Evolutionary conservation across 2,329 filamentous ascomycete species (phyloP).

Genomic region (Zymoseptoria ardabiliae): DNA sequence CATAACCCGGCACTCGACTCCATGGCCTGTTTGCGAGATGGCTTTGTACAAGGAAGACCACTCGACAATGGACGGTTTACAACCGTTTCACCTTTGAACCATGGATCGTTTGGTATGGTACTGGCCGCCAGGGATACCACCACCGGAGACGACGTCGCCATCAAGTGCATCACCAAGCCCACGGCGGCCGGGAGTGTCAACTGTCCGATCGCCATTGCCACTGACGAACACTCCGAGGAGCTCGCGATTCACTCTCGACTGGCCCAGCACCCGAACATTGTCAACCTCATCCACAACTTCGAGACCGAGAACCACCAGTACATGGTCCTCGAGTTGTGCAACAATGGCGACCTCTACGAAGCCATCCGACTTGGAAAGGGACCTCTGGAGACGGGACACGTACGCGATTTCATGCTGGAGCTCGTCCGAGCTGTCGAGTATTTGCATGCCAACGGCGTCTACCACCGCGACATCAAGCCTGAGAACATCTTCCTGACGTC

Average conservation of each 20-base stretch:
- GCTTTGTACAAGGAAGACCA: constrained; percentile 70
- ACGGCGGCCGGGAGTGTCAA: constrained; percentile 46
- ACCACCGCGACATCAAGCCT: constrained; percentile 97
- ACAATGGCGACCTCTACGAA: constrained; percentile 93
- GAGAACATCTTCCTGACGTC: constrained; percentile 96
- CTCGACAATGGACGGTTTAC: constrained; percentile 76
- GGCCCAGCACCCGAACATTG: constrained; percentile 77
- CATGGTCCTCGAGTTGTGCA: constrained; percentile 90
- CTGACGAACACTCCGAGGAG: constrained; percentile 79
- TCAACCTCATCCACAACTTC: constrained; percentile 85
- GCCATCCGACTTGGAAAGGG: constrained; percentile 85
- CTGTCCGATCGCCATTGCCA: constrained; percentile 56
- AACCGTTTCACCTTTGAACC: constrained; percentile 89
- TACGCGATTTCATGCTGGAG: constrained; percentile 94
- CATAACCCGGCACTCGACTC: constrained; percentile 12
- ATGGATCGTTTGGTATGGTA: constrained; percentile 98
- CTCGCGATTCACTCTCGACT: constrained; percentile 72
- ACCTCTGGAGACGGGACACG: constrained; percentile 89
- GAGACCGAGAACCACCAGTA: constrained; percentile 87
- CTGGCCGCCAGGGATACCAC: constrained; percentile 78
- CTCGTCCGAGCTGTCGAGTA: constrained; percentile 82
- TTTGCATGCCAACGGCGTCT: constrained; percentile 85
- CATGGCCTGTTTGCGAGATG: constrained; percentile 83
- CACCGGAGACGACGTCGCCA: constrained; percentile 75
- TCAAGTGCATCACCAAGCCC: constrained; percentile 92